These are phyloP conservation scores for Canavalia gladiata DNA, from an alignment of 306 rosid genomes.

Conservation along the genomic window DNA sequence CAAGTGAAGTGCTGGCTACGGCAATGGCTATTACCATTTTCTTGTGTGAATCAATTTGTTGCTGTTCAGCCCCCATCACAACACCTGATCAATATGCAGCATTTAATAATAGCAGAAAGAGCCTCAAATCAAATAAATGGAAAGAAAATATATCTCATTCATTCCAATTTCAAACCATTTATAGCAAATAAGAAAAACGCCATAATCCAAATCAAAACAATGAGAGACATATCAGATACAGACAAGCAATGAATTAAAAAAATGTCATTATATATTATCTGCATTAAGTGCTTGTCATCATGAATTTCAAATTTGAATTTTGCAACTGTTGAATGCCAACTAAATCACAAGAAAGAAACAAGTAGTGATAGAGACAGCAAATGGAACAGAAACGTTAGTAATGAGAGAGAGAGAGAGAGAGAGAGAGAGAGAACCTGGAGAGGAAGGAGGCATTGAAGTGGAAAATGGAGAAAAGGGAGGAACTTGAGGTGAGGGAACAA, in stretches of 20 bases:
- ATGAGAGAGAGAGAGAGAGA: neutral
- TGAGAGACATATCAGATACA: neutral
- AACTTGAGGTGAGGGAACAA: conserved; percentile 55
- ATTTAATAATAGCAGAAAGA: neutral
- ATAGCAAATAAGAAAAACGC: conserved; percentile 43
- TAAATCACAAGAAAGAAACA: conserved; percentile 27
- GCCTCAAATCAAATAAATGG: conserved; percentile 17
- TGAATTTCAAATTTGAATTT: conserved; percentile 59
- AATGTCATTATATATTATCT: neutral
- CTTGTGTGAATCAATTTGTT: conserved; percentile 62
- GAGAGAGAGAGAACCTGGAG: conserved; percentile 62
- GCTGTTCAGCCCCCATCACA: conserved; percentile 52
- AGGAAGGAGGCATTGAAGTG: conserved; percentile 64
- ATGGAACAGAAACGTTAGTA: neutral
- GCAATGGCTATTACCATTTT: conserved; percentile 64
- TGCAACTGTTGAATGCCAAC: conserved; percentile 41
- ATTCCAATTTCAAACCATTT: conserved; percentile 30
- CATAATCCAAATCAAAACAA: conserved; percentile 29
- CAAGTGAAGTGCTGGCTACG: conserved; percentile 59
- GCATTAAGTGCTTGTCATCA: conserved; percentile 49
- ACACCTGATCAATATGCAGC: conserved; percentile 56
- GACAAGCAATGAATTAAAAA: neutral
- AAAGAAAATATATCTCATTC: neutral
- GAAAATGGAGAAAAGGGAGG: conserved; percentile 58
- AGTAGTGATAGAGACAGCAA: conserved; percentile 41